Percentiles rank a stretch among this genome's conserved stretches.
These are phyloP conservation scores for Zasmidium citrigriseum DNA, from an alignment of 2,329 filamentous ascomycete genomes.

Conservation along the genomic window DNA sequence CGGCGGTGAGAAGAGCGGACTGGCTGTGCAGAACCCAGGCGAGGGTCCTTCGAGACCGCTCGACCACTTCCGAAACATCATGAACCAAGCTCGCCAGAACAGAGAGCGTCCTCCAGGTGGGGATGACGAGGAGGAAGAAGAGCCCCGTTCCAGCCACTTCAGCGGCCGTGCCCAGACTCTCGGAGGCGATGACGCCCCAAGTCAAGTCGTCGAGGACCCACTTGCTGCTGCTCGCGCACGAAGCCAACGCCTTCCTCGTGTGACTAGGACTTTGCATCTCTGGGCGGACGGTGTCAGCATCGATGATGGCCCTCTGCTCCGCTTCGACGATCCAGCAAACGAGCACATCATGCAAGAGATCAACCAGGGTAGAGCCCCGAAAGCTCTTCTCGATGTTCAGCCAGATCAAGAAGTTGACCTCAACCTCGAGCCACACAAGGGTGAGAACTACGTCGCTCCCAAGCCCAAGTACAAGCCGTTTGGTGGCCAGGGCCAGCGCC, in stretches of 20 bases:
- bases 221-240: constrained; percentile 37
- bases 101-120: constrained; percentile 56
- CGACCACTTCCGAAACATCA: constrained; percentile 53
- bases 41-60: constrained; percentile 37
- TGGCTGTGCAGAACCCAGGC: constrained; percentile 66
- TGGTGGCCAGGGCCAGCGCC: constrained; percentile 67
- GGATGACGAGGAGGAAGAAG: constrained; percentile 47
- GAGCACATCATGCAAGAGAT: constrained; percentile 73
- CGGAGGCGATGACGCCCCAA: constrained; percentile 74
- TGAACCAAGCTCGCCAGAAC: constrained; percentile 55
- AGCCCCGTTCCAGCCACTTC: constrained; percentile 52
- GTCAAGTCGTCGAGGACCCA: constrained; percentile 67
- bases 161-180: constrained; percentile 72
- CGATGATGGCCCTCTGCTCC: constrained; percentile 74
- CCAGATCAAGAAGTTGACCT: constrained; percentile 77
- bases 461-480: constrained; percentile 79
- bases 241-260: constrained; percentile 47
- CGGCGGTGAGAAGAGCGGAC: constrained; percentile 81
- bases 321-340: constrained; percentile 78
- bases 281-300: constrained; percentile 86
- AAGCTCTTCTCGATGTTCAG: constrained; percentile 75
- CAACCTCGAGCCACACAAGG: constrained; percentile 71
- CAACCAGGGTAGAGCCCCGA: constrained; percentile 71
- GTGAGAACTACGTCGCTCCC: constrained; percentile 70
- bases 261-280: constrained; percentile 72